Conservation (phyloP, 2,329 filamentous ascomycete species). For the Talaromyces pinophilus region DNA sequence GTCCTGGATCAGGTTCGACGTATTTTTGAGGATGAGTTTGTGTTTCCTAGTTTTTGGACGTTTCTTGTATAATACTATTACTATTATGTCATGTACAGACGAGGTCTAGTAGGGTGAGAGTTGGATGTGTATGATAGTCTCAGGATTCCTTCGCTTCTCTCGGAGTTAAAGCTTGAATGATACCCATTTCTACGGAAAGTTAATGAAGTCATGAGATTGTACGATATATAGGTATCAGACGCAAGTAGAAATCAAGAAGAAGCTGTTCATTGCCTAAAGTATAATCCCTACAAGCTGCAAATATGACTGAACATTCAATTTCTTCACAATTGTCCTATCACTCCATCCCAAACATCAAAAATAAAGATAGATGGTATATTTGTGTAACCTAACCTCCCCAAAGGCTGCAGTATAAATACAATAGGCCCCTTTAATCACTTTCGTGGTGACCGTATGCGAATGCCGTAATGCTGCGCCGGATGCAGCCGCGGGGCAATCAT, state of each 20-base stretch:
- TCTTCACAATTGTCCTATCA: neutral
- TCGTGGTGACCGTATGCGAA: neutral
- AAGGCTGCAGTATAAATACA: slow-evolving; percentile 15
- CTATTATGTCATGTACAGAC: neutral
- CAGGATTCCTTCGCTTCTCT: neutral
- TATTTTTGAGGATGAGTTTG: slow-evolving; percentile 98
- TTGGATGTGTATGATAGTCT: slow-evolving; percentile 1
- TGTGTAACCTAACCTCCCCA: neutral
- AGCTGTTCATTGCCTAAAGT: neutral
- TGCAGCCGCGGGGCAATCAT: neutral
- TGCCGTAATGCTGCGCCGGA: slow-evolving; percentile 5
- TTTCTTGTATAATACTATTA: slow-evolving; percentile 68
- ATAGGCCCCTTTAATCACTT: neutral
- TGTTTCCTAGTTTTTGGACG: slow-evolving; percentile 98
- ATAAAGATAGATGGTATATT: neutral
- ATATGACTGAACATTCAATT: neutral
- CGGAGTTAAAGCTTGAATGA: neutral
- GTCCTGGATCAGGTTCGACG: slow-evolving; percentile 93
- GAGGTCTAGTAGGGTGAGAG: neutral
- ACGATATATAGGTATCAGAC: neutral
- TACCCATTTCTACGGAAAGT: neutral
- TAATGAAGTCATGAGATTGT: neutral
- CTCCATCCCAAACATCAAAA: neutral
- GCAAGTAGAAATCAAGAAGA: neutral
- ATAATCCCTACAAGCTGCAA: neutral